Conservation (phyloP, 2,329 filamentous ascomycete species). For the Gremmenia infestans region DNA sequence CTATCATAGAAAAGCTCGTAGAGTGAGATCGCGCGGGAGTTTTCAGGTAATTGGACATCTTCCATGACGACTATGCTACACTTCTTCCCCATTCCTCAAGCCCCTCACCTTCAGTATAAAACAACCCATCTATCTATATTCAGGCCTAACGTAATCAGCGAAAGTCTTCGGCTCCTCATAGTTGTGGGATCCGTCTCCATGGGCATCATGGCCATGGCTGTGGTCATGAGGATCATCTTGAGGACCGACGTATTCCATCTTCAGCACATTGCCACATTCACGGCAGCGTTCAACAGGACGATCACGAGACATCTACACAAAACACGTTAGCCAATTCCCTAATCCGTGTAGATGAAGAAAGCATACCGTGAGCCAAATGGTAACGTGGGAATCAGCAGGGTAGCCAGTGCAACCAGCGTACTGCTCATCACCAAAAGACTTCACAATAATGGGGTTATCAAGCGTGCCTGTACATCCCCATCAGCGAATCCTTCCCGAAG, state of each 20-base stretch:
- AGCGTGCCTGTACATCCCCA: slow-evolving; percentile 62
- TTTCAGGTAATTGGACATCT: background rate
- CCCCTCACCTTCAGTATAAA: background rate
- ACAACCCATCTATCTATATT: slow-evolving; percentile 67
- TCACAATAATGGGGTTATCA: slow-evolving; percentile 84
- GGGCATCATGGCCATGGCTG: slow-evolving; percentile 43
- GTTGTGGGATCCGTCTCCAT: slow-evolving; percentile 49
- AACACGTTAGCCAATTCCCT: background rate
- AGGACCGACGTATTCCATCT: slow-evolving; percentile 94
- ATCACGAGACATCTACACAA: slow-evolving; percentile 68
- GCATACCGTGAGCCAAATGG: slow-evolving; percentile 84
- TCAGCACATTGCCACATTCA: slow-evolving; percentile 94
- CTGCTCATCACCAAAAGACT: slow-evolving; percentile 92
- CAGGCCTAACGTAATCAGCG: slow-evolving; percentile 89
- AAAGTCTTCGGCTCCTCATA: slow-evolving; percentile 92
- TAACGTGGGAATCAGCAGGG: slow-evolving; percentile 86
- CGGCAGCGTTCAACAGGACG: slow-evolving; percentile 92
- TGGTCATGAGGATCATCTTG: slow-evolving; percentile 56
- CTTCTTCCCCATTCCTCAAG: background rate
- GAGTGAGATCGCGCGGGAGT: too few species aligned
- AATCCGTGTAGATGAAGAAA: background rate
- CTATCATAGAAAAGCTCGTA: too few species aligned
- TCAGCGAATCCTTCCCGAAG: slow-evolving; percentile 10
- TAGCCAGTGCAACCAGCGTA: slow-evolving; percentile 93
- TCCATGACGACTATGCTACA: slow-evolving; percentile 11